A percentile compares a stretch with the other conserved stretches of the same genome.
phyloP scores from a whole-genome alignment of 257 asterid genomes.

The Nyctanthes arbortristis region DNA sequence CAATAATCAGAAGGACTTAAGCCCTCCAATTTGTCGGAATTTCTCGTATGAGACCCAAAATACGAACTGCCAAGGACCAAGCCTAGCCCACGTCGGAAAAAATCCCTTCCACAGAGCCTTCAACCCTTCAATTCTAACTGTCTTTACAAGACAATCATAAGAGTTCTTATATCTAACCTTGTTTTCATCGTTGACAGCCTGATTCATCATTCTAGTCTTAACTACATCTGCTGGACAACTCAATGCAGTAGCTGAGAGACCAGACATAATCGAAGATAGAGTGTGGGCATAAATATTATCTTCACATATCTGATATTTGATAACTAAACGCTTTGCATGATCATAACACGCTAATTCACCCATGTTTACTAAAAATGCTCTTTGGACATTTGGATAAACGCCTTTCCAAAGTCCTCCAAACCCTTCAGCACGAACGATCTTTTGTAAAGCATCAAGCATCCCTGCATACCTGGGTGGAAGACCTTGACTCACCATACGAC shows the following conservation, averaged over 20 bases:
- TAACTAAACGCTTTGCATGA: constrained; percentile 68
- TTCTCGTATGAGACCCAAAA: constrained; percentile 91
- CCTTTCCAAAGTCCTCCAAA: constrained; percentile 81
- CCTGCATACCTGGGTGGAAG: constrained; percentile 58
- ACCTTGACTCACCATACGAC: constrained; percentile 50
- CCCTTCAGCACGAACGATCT: constrained; percentile 63
- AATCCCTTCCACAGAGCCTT: too few relatives aligned
- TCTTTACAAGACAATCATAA: constrained; percentile 70
- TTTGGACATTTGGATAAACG: constrained; percentile 67
- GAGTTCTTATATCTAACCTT: constrained; percentile 50
- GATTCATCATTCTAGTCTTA: constrained; percentile 89
- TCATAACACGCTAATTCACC: constrained; percentile 91
- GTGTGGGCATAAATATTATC: constrained; percentile 85
- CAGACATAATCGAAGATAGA: constrained; percentile 72
- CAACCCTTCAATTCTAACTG: constrained; percentile 75
- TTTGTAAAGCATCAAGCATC: constrained; percentile 63
- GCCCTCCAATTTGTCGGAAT: constrained; percentile 61
- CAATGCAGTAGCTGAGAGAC: constrained; percentile 69
- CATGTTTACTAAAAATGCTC: constrained; percentile 90
- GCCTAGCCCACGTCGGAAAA: constrained; percentile 93
- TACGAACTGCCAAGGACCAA: constrained; percentile 97
- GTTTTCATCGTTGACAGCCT: constrained; percentile 33
- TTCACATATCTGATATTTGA: constrained; percentile 46
- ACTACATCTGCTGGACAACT: constrained; percentile 92
- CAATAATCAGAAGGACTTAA: constrained; percentile 55